These are phyloP conservation scores for Thraustotheca clavata DNA, from an alignment of 352 stramenopile species.

Conservation along the genomic window DNA sequence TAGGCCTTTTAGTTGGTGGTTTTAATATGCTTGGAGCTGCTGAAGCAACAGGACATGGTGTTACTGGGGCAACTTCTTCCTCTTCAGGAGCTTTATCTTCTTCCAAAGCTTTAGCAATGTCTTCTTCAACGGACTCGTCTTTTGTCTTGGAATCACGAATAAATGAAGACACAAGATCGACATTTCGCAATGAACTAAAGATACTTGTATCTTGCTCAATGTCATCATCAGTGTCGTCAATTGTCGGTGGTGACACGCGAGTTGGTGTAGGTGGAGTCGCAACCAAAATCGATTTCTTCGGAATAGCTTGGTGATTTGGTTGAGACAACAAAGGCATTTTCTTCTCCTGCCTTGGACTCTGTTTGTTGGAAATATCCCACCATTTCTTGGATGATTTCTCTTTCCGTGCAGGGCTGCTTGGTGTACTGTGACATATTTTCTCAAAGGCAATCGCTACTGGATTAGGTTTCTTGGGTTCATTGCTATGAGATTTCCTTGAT, in stretches of 20 bases:
- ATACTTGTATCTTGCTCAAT: slow-evolving; percentile 14
- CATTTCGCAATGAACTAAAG: slow-evolving; percentile 21
- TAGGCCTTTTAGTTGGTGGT: neutral
- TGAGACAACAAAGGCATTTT: neutral
- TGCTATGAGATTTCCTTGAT: neutral
- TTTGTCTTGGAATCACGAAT: slow-evolving; percentile 1
- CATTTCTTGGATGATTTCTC: neutral
- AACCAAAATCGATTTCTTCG: neutral
- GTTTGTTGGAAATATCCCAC: slow-evolving; percentile 1
- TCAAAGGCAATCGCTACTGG: neutral
- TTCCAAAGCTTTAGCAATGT: neutral
- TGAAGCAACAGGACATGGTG: neutral
- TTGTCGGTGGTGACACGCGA: neutral
- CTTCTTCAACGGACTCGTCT: neutral
- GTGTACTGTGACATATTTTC: neutral
- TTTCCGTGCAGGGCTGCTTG: neutral
- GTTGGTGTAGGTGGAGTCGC: neutral
- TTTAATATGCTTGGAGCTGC: neutral
- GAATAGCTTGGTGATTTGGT: neutral
- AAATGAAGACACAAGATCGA: slow-evolving; percentile 19
- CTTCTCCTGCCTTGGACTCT: neutral
- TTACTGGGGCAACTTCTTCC: neutral
- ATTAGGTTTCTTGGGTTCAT: neutral
- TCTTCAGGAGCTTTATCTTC: neutral
- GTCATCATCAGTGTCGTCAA: neutral